These are phyloP conservation scores for Rhodotorula toruloides DNA, from an alignment of 768 basidiomycete species.

Conservation along the genomic window DNA sequence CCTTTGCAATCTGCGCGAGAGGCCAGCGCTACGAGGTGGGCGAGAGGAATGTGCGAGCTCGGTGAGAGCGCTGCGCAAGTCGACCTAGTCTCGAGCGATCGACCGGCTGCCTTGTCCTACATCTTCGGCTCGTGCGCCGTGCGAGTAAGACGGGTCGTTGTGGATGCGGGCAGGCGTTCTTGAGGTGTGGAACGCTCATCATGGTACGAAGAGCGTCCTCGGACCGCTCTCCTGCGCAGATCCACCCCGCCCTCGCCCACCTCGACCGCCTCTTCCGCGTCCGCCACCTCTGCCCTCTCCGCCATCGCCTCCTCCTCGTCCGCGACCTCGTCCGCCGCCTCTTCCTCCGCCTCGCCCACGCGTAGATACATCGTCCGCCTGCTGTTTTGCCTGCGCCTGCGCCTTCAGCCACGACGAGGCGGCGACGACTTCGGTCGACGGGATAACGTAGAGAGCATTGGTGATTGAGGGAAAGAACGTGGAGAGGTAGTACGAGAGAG, in stretches of 20 bases:
- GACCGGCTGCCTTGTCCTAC: too few relatives aligned
- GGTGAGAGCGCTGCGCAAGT: too few relatives aligned
- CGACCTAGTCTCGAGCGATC: too few relatives aligned
- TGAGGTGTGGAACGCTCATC: not conserved
- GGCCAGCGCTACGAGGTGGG: too few relatives aligned
- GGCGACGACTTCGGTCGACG: not conserved
- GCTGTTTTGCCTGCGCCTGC: slow-evolving; percentile 3
- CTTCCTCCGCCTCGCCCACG: not conserved
- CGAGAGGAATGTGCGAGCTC: too few relatives aligned
- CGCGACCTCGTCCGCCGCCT: not conserved
- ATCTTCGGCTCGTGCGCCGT: too few relatives aligned
- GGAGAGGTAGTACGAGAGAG: slow-evolving; percentile 19
- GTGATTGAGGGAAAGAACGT: slow-evolving; percentile 20
- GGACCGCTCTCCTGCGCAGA: not conserved
- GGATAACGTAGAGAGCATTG: not conserved
- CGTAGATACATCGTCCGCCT: too few relatives aligned
- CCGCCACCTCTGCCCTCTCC: not conserved
- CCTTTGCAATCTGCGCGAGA: too few relatives aligned
- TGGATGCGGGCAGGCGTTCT: not conserved
- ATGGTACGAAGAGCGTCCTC: slow-evolving; percentile 21
- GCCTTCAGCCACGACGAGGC: slow-evolving; percentile 17
- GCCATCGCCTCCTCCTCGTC: not conserved
- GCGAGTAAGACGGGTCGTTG: too few relatives aligned
- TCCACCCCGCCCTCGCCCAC: not conserved
- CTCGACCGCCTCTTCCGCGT: not conserved